A percentile compares a stretch with the other conserved stretches of the same genome.
Evolutionary conservation across 1,284 basidiomycete species (phyloP).

Genomic region (Peniophora sp.): DNA sequence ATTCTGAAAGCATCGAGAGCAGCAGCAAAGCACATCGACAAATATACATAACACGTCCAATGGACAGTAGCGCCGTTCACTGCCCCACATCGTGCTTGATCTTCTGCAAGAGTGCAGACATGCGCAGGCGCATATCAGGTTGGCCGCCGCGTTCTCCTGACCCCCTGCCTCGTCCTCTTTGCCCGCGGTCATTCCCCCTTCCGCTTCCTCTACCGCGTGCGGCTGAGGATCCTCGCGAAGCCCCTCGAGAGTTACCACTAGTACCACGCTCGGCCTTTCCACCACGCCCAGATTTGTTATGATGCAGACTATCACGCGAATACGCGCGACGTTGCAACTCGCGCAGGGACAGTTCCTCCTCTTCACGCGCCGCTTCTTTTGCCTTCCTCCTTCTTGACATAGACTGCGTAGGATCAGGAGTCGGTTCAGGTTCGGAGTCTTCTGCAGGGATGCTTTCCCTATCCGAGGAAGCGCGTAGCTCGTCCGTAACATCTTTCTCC

Average conservation of each 20-base stretch:
- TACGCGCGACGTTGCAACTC: conserved; percentile 58
- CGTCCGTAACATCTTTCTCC: conserved; percentile 7
- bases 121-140: conserved; percentile 73
- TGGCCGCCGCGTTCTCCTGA: conserved; percentile 36
- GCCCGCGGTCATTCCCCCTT: conserved; percentile 8
- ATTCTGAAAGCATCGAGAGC: no score
- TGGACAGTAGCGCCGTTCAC: no score
- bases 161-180: conserved; percentile 4
- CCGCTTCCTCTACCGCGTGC: conserved; percentile 9
- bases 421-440: not conserved
- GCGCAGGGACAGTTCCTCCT: conserved; percentile 31
- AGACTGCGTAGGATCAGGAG: not conserved
- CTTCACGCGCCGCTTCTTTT: conserved; percentile 3
- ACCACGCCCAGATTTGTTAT: conserved; percentile 34
- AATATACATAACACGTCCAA: no score
- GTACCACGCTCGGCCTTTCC: conserved; percentile 1
- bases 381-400: not conserved
- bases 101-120: conserved; percentile 71
- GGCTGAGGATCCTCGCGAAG: not conserved
- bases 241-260: not conserved
- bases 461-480: not conserved
- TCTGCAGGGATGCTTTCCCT: conserved; percentile 1
- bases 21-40: no score
- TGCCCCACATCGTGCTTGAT: conserved; percentile 49
- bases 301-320: conserved; percentile 46